Evolutionary conservation across 768 basidiomycete species (phyloP).

Genomic region (Collybia nuda): DNA sequence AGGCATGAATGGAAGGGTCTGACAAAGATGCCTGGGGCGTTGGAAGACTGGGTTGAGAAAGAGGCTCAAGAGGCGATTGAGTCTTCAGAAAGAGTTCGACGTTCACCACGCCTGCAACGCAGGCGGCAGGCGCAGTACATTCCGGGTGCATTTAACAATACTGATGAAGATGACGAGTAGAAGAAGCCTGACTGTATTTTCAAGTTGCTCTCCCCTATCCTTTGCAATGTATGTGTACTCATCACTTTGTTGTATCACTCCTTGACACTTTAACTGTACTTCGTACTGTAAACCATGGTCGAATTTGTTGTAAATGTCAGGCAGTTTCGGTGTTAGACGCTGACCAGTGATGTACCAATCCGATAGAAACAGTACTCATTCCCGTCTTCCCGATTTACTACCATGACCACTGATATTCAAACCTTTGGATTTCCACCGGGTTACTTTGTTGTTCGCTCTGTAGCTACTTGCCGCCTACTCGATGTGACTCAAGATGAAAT

Average conservation of each 20-base stretch:
- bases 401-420: constrained; percentile 26
- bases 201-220: background rate
- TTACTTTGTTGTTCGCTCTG: constrained; percentile 62
- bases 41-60: constrained; percentile 80
- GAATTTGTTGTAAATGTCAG: background rate
- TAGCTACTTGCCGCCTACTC: constrained; percentile 51
- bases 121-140: constrained; percentile 5
- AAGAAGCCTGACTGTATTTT: background rate
- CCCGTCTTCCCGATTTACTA: background rate
- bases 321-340: background rate
- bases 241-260: no score
- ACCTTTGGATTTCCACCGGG: constrained; percentile 51
- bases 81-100: constrained; percentile 11
- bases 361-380: background rate
- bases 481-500: constrained; percentile 54
- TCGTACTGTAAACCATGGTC: no score
- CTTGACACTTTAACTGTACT: no score
- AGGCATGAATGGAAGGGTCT: constrained; percentile 97
- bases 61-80: constrained; percentile 21
- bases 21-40: constrained; percentile 58
- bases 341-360: background rate
- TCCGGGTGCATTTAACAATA: constrained; percentile 21
- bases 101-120: constrained; percentile 21
- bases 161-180: constrained; percentile 10
- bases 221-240: no score